Conservation (phyloP, 192 early-diverging fungal genomes). For the Linnemannia hyalina region DNA sequence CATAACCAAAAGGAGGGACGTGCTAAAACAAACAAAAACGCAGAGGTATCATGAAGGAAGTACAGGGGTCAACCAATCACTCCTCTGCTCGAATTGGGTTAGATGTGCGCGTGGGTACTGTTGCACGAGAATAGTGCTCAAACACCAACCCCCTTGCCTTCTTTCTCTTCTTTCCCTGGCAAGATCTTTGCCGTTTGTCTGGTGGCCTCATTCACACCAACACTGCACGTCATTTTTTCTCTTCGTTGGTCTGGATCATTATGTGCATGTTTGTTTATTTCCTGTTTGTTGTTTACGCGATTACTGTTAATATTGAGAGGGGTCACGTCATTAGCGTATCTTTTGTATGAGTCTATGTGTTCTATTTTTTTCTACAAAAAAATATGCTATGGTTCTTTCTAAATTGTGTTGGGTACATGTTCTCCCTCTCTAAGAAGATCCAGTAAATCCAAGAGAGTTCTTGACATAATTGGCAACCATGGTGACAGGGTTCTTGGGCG, state of each 20-base stretch:
- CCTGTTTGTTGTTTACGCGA: not conserved
- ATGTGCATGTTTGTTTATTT: slow-evolving; percentile 2
- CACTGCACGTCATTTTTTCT: not conserved
- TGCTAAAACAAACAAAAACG: not conserved
- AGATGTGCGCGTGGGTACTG: not conserved
- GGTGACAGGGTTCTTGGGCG: slow-evolving; percentile 46
- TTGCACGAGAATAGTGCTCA: not conserved
- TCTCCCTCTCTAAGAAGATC: slow-evolving; percentile 1
- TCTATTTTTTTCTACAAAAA: too few species aligned
- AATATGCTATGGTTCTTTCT: not conserved
- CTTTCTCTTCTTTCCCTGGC: not conserved
- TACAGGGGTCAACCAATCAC: not conserved
- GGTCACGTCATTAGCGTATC: not conserved
- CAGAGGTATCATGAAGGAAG: not conserved
- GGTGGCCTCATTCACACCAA: not conserved
- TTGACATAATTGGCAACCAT: slow-evolving; percentile 53
- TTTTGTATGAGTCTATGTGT: not conserved
- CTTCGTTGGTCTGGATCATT: not conserved
- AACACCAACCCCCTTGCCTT: not conserved
- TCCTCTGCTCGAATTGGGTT: not conserved
- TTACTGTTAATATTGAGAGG: too few species aligned
- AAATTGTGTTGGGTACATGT: not conserved
- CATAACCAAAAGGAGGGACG: not conserved
- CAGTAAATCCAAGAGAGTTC: slow-evolving; percentile 43
- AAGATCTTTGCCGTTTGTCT: not conserved